These are phyloP conservation scores for Aspergillus spinulosporus DNA, from an alignment of 2,329 filamentous ascomycete genomes.

Conservation along the genomic window DNA sequence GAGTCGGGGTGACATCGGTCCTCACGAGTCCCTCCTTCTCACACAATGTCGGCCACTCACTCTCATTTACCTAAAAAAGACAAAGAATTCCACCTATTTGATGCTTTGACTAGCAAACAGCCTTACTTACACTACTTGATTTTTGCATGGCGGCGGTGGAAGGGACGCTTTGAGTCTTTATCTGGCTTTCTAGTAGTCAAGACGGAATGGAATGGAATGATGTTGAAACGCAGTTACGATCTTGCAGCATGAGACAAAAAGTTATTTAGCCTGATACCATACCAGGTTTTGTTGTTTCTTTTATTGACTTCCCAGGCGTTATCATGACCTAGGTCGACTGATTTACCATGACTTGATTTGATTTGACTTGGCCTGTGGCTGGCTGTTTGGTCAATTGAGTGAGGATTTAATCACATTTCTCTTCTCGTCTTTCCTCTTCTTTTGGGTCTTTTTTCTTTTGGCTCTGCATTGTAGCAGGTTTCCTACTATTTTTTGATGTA, in stretches of 20 bases:
- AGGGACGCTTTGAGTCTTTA: not conserved
- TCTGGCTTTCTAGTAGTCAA: not conserved
- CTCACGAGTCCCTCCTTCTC: not conserved
- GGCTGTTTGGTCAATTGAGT: not conserved
- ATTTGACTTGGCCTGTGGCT: not conserved
- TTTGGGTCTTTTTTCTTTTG: not conserved
- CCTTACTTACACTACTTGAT: not conserved
- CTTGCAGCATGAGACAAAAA: conserved; percentile 9
- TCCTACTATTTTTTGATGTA: not conserved
- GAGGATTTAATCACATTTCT: not conserved
- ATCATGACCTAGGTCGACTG: not conserved
- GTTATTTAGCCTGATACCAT: not conserved
- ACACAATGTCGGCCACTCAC: not conserved
- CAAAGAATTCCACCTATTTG: conserved; percentile 7
- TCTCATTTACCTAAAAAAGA: not conserved
- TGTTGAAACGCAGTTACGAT: conserved; percentile 13
- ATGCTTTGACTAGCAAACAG: conserved; percentile 6
- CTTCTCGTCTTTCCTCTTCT: not conserved
- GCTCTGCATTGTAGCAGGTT: not conserved
- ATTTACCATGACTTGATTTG: not conserved
- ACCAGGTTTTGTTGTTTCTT: not conserved
- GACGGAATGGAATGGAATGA: not conserved
- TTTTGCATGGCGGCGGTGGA: not conserved
- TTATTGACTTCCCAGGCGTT: not conserved
- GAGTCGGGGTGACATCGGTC: not conserved